Conservation (phyloP, 352 stramenopile species). For the Bremia lactucae region DNA sequence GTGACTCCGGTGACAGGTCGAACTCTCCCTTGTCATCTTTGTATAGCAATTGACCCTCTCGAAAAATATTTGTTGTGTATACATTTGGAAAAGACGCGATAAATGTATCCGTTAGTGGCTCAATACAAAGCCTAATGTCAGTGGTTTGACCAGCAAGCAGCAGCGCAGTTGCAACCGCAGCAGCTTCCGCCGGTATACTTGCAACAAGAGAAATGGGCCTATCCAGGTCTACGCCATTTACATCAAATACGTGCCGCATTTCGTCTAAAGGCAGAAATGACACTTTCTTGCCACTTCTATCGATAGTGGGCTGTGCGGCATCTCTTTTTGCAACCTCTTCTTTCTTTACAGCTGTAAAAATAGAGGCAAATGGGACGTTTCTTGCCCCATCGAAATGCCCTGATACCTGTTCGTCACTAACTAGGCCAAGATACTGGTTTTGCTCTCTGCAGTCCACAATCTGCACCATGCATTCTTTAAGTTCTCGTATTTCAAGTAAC, state of each 20-base stretch:
- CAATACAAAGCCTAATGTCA: conserved; percentile 27
- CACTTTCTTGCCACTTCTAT: conserved; percentile 17
- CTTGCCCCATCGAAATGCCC: conserved; percentile 41
- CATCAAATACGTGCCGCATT: conserved; percentile 31
- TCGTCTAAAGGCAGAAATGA: conserved; percentile 29
- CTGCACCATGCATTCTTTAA: conserved; percentile 14
- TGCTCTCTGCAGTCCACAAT: conserved; percentile 43
- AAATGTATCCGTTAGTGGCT: conserved; percentile 30
- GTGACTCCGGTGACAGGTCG: conserved; percentile 36
- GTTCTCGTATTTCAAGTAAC: conserved; percentile 19
- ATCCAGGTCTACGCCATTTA: conserved; percentile 28
- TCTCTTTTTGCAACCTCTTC: conserved; percentile 13
- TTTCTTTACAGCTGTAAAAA: conserved; percentile 27
- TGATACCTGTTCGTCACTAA: conserved; percentile 23
- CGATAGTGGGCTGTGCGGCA: conserved; percentile 12
- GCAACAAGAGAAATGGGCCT: conserved; percentile 33
- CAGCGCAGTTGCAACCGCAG: conserved; percentile 47
- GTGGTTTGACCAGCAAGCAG: conserved; percentile 29
- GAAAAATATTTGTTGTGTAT: conserved; percentile 36
- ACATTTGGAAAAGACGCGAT: conserved; percentile 25
- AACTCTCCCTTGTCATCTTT: conserved; percentile 35
- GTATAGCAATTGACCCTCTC: conserved; percentile 31
- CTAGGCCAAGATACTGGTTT: conserved; percentile 40
- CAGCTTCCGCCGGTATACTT: conserved; percentile 36
- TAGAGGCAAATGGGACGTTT: conserved; percentile 39